phyloP scores from a whole-genome alignment of 768 basidiomycete genomes.

The Rhodotorula sphaerocarpa region DNA sequence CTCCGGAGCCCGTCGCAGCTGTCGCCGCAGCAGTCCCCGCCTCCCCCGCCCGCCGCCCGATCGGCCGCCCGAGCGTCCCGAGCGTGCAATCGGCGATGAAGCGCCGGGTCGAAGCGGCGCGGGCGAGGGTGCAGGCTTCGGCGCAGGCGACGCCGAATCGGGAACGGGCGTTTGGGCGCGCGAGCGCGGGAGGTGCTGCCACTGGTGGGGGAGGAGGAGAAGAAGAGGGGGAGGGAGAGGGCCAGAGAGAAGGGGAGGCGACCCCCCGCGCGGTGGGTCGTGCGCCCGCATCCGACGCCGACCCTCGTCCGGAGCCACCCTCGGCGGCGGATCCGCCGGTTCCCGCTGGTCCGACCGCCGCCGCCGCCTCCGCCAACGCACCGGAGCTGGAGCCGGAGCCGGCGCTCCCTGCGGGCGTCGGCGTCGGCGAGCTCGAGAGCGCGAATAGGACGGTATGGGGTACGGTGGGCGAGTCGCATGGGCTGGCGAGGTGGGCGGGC shows the following conservation, averaged over 20 bases:
- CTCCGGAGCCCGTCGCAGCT: background rate
- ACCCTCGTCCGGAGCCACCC: too few relatives aligned
- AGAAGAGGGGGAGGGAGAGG: background rate
- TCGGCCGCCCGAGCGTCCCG: background rate
- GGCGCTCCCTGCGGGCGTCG: background rate
- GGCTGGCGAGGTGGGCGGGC: slow-evolving; percentile 2
- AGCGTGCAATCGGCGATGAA: too few relatives aligned
- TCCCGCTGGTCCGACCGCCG: background rate
- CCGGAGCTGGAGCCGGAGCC: background rate
- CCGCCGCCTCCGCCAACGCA: background rate
- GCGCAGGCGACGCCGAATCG: too few relatives aligned
- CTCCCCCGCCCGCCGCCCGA: background rate
- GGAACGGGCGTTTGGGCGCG: too few relatives aligned
- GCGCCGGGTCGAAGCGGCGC: too few relatives aligned
- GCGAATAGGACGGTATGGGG: slow-evolving; percentile 5
- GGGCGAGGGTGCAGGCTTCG: too few relatives aligned
- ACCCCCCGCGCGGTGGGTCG: background rate
- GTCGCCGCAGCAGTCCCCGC: background rate
- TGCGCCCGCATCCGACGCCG: background rate
- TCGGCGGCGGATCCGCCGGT: background rate
- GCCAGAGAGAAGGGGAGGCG: background rate
- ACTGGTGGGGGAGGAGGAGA: too few relatives aligned
- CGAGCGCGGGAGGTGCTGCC: too few relatives aligned
- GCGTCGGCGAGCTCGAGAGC: background rate
- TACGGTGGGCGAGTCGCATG: background rate